Base-by-base conservation (phyloP, 2,329 filamentous ascomycete species). In the Fusarium torreyae region DNA sequence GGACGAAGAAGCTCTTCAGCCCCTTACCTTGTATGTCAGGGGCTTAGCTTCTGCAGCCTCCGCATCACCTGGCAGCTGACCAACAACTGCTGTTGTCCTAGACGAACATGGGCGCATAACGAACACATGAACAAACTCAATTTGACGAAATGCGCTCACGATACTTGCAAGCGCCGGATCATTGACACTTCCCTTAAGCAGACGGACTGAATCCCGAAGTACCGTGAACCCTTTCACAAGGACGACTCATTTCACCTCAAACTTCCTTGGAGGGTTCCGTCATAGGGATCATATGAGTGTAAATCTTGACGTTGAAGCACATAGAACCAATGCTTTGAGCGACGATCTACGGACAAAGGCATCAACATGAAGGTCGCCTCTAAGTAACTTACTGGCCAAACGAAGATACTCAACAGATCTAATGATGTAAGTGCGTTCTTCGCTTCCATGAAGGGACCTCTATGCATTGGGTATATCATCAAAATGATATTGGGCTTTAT, bases 181-280 rank as follows among this genome's bases (percentile, higher is more conserved):
- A 49, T 44, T 59, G 36, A 51, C 45, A 24, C 48, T 34, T 39
- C 40, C 57, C 66, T 57, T 63, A 45, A 65, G 48, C 57, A 44
- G 68, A 22, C 68, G 67, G 68, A 36, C 51, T 51, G 54, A 55
- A 54, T 70, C 68, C 68, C 68, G 68, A 70, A 59, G 43, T 70
- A 53, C 68, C 68, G 68, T 49, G 24, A 44, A 26, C 44, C 49
- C 42, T 48, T 58, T 36, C 43, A 46, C 28, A 22, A 38, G 51
- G 49, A 44, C 14, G 39, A 31, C 33, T 28, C 39, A 22, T 22
- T n/a, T 44, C 20, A 59, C 42, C 20, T 26, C 26, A 22, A 11
- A 52, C 22, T 22, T 22, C 40, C 10, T 42, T 26, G 14, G 53
- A 34, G 22, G 24, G n/a, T 13, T 36, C 22, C 15, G 33, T 7